Base-by-base conservation (phyloP, 441 rosid species). In the Macaranga tanarius region DNA sequence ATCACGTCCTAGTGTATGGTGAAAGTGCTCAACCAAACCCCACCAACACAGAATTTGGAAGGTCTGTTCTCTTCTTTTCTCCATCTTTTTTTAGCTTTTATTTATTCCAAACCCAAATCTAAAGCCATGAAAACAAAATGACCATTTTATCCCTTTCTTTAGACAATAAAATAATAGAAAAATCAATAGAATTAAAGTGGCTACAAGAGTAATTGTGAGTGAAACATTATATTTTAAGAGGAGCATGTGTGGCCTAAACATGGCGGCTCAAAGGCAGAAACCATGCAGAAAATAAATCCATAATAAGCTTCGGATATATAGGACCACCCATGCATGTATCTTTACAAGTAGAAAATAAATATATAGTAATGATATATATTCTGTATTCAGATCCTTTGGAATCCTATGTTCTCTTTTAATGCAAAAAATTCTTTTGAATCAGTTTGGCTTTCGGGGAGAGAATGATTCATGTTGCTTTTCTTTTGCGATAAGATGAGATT, bases 101-200 rank as follows among this genome's bases (percentile, higher is more conserved):
- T 64, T 75, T 77, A 83, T 83, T 84, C 88, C 81, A 81, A 83
- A 82, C 84, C 84, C 78, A 84, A 83, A 74, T 68, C 82, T 71
- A 83, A 84, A 82, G 89, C 75, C 80, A 81, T 60, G 78, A 57
- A 62, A 42, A 56, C 9, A 42, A 50, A 5, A 40, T 40, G 50
- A 71, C 77, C 69, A 65, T 77, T 80, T 67, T 67, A 67, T 72
- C 78, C 84, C 69, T 63, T 34, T 64, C 42, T 17, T 56, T 70
- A 26, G 1, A 40, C 40, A 22, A 55, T 11, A 3, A 51, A 51
- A 2, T 6, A 1, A 20, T 6, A 15, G 15, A 22, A 17, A 58
- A 16, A 28, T 20, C 23, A 2, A 34, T 9, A 28, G 17, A 15
- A 3, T 22, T 28, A 22, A 38, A 20, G 58, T 44, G 72, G 44